A percentile compares a stretch with the other conserved stretches of the same genome.
Evolutionary conservation across 352 stramenopile species (phyloP).

Genomic region (Globisporangium perplexum): DNA sequence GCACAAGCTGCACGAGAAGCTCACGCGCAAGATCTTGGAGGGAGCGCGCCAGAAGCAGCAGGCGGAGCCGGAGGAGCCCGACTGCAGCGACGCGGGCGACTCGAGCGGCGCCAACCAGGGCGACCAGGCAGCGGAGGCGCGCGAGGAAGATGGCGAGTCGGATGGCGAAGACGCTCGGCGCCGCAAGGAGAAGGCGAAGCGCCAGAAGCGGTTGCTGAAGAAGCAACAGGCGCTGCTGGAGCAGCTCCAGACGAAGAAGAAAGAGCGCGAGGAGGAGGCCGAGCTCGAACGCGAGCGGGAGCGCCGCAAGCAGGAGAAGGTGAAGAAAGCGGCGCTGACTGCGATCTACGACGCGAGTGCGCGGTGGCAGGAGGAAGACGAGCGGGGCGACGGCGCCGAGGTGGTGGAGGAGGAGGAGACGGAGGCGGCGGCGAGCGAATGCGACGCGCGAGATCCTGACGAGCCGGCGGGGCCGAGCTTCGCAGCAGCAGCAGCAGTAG

Average conservation of each 20-base stretch:
- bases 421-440: neutral
- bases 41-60: constrained; percentile 24
- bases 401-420: too few relatives aligned
- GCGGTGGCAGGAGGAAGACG: constrained; percentile 19
- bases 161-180: constrained; percentile 12
- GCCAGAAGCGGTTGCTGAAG: constrained; percentile 46
- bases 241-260: constrained; percentile 41
- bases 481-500: neutral
- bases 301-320: constrained; percentile 42
- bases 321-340: constrained; percentile 49
- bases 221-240: constrained; percentile 56
- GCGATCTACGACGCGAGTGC: constrained; percentile 45
- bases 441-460: too few relatives aligned
- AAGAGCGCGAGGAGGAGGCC: constrained; percentile 39
- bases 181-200: constrained; percentile 30
- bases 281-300: constrained; percentile 45
- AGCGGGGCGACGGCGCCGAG: constrained; percentile 12
- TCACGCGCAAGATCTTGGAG: constrained; percentile 42
- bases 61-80: constrained; percentile 16
- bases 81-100: neutral
- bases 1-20: constrained; percentile 57
- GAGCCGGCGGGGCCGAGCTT: neutral
- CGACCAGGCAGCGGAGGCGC: constrained; percentile 2
- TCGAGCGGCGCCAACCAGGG: neutral
- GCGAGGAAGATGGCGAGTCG: constrained; percentile 17